Evolutionary conservation across 2,329 filamentous ascomycete genomes (phyloP).

Genomic region (Clonostachys byssicola): DNA sequence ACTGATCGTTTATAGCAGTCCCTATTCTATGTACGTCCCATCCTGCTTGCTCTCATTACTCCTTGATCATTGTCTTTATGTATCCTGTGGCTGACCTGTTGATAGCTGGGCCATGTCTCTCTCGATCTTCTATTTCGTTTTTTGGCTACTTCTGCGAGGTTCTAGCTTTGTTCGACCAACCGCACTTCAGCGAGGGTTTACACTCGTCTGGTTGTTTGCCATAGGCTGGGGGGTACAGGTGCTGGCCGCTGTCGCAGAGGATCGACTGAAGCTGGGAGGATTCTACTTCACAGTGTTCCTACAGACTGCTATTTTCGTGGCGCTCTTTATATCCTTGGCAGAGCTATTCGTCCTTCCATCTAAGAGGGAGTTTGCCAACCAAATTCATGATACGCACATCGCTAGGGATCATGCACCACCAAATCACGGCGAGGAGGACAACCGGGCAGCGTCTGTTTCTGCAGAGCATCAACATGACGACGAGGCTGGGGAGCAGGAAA

Average conservation of each 20-base stretch:
- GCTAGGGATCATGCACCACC: constrained; percentile 20
- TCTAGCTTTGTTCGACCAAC: constrained; percentile 79
- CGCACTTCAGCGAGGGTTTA: constrained; percentile 78
- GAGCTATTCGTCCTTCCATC: constrained; percentile 75
- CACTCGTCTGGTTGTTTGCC: constrained; percentile 78
- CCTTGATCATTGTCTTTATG: background rate
- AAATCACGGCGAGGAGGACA: background rate
- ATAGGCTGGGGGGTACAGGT: constrained; percentile 72
- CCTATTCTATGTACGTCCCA: constrained; percentile 63
- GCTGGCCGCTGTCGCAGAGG: constrained; percentile 68
- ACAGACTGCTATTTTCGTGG: constrained; percentile 70
- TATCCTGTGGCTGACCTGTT: background rate
- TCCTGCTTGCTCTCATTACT: too few relatives aligned
- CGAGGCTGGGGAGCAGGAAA: constrained; percentile 4
- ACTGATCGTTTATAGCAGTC: constrained; percentile 84
- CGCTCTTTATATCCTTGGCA: constrained; percentile 69
- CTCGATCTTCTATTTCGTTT: constrained; percentile 72
- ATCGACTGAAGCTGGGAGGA: constrained; percentile 66
- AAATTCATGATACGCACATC: constrained; percentile 46
- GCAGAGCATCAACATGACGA: constrained; percentile 1
- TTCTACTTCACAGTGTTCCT: constrained; percentile 82
- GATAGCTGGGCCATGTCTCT: constrained; percentile 76
- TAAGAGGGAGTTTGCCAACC: constrained; percentile 65
- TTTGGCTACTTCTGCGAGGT: constrained; percentile 79
- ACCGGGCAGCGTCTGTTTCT: constrained; percentile 1